Base-by-base conservation (phyloP, 257 asterid genomes). In the Vinca minor region DNA sequence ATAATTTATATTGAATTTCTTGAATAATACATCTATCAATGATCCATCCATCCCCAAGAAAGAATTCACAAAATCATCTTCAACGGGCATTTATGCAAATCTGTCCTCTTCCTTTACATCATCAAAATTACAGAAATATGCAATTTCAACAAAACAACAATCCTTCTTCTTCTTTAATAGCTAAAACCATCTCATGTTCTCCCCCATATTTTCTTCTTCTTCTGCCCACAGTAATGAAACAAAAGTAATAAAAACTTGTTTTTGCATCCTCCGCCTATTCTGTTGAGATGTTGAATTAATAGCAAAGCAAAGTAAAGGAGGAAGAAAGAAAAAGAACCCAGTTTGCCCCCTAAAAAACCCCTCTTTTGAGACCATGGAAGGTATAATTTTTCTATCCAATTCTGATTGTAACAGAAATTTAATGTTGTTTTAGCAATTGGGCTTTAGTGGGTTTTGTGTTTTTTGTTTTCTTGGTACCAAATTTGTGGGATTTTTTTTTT, bases 21-120 rank as follows among this genome's bases (percentile, higher is more conserved):
- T n/a, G n/a, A n/a, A n/a, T n/a, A n/a, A n/a, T n/a, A n/a, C n/a
- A n/a, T n/a, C n/a, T n/a, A n/a, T n/a, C n/a, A n/a, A n/a, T n/a
- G n/a, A n/a, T n/a, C n/a, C n/a, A n/a, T 44, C 21, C 49, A 56
- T 17, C 60, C 62, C 41, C n/a, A n/a, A n/a, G n/a, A 25, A 17
- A 56, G 62, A 56, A 56, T 56, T 15, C 62, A 31, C 62, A 56
- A 31, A 53, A 56, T 56, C 61, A 14, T 55, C 62, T 31, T 31
- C 62, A 17, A 56, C 18, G 41, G 41, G 25, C 42, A 56, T 56
- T 56, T 31, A 17, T 56, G 42, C 26, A 56, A 56, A 28, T 56
- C 62, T 17, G 26, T 17, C 42, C 62, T 31, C n/a, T n/a, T n/a
- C 62, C 4, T 18, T 17, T 42, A 29, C 26, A 29, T 31, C 62